phyloP scores from a whole-genome alignment of 129 eudicot species.

The carrot (Daucus carota) region DNA sequence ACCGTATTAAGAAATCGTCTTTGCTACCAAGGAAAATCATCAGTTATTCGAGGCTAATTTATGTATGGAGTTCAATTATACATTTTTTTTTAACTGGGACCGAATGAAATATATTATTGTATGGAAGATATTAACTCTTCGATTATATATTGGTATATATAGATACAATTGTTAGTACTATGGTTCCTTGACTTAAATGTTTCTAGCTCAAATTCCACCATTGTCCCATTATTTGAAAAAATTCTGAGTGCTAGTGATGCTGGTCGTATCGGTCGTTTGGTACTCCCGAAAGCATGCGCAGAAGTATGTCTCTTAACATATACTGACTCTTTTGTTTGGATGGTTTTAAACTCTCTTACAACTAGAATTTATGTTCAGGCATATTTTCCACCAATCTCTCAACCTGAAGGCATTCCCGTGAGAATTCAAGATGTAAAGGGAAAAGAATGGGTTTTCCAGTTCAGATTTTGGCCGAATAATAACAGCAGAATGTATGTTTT shows the following conservation, averaged over 20 bases:
- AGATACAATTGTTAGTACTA: neutral
- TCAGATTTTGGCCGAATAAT: constrained; percentile 98
- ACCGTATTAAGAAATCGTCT: neutral
- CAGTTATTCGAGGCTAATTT: neutral
- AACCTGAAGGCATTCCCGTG: constrained; percentile 94
- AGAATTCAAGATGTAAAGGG: constrained; percentile 95
- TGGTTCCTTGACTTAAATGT: constrained; percentile 42
- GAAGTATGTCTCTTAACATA: constrained; percentile 45
- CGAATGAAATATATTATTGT: too few relatives aligned
- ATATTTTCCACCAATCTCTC: constrained; percentile 94
- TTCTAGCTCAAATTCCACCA: constrained; percentile 79
- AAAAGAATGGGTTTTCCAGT: constrained; percentile 95
- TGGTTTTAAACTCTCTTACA: constrained; percentile 15
- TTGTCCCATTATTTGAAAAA: constrained; percentile 88
- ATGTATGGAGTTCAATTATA: neutral
- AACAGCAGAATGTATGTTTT: constrained; percentile 97
- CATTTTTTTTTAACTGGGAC: too few relatives aligned
- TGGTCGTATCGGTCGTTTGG: constrained; percentile 96
- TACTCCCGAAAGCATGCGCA: constrained; percentile 99
- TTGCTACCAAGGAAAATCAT: neutral
- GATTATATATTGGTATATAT: neutral
- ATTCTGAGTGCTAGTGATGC: constrained; percentile 98
- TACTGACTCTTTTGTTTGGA: neutral
- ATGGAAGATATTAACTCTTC: neutral
- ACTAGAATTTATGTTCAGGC: constrained; percentile 46